Evolutionary conservation across 768 basidiomycete genomes (phyloP), one percentile per base, ranked within the genome.

Genomic region (Podaxis sp.): DNA sequence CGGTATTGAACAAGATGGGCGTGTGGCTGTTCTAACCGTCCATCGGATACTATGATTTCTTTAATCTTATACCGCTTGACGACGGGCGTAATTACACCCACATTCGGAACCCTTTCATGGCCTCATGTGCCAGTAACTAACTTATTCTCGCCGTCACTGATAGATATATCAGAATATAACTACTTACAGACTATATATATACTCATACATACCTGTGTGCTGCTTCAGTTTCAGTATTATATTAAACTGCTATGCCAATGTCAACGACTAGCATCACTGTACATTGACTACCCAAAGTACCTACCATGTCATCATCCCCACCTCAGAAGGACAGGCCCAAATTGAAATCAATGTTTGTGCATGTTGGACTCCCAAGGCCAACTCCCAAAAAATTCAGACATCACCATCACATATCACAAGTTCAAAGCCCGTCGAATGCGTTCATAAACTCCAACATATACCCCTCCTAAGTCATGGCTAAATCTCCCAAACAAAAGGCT

Each of bases 311-410:
- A 33, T 33, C 28, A 28, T 33, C 42, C 15, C n/a, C 3, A 11
- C n/a, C 15, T 15, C n/a, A 44, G n/a, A 44, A 15, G 7, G 13
- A 44, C 15, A 44, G 40, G 13, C 40, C 40, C 11, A 13, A 1
- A 44, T n/a, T 0, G 9, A 4, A 13, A 17, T 4, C 42, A 44
- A 4, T 70, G 52, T 66, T 68, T 68, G 68, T 42, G 19, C 56
- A 2, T 67, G 60, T 59, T 68, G 62, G 63, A 48, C 38, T 24
- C 58, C 11, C 28, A 66, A 61, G 42, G 66, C 38, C 56, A 40
- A 52, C 62, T 22, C 52, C 53, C 28, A 33, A 51, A 39, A 59
- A 59, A 51, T 52, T 39, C 48, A 13, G 36, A 39, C 2, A n/a
- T 42, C 30, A 33, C 30, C 30, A 33, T 9, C 4, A 6, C 28